Evolutionary conservation across 176 grass and related monocot species (phyloP).

Genomic region (Carex pumila): DNA sequence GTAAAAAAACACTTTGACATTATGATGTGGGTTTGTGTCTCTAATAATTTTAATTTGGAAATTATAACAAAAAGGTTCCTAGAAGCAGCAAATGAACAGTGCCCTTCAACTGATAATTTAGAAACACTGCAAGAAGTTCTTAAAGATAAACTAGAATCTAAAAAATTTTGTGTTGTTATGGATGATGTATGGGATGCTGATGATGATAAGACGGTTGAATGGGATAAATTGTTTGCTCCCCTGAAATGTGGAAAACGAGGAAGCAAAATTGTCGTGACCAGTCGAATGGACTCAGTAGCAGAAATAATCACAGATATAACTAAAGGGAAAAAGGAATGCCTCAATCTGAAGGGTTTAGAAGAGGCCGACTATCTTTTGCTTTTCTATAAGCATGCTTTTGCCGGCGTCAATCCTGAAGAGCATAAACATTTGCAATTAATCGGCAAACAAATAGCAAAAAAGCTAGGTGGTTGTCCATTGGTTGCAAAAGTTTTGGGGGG

Average conservation of each 20-base stretch:
- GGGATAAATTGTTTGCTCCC: conserved; percentile 37
- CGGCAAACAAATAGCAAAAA: conserved; percentile 31
- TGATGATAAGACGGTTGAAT: conserved; percentile 23
- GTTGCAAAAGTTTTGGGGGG: conserved; percentile 37
- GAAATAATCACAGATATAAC: not conserved
- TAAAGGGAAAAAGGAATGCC: not conserved
- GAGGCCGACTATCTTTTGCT: conserved; percentile 11
- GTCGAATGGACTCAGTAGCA: conserved; percentile 24
- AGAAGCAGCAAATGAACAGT: not conserved
- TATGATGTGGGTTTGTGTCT: conserved; percentile 44
- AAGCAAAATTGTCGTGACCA: conserved; percentile 43
- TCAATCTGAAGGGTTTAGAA: conserved; percentile 36
- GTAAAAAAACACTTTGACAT: conserved; percentile 10
- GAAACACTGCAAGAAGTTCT: conserved; percentile 11
- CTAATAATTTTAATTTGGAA: conserved; percentile 32
- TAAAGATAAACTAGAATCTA: conserved; percentile 18
- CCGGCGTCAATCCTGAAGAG: not conserved
- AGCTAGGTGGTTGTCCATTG: conserved; percentile 36
- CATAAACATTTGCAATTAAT: conserved; percentile 13
- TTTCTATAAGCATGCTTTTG: conserved; percentile 47
- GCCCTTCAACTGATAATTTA: not conserved
- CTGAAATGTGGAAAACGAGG: conserved; percentile 22
- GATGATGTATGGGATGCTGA: conserved; percentile 55
- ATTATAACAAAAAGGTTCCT: conserved; percentile 26
- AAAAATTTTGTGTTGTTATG: conserved; percentile 39